Conservation (phyloP, 2,329 filamentous ascomycete species). For the Boeremia exigua region DNA sequence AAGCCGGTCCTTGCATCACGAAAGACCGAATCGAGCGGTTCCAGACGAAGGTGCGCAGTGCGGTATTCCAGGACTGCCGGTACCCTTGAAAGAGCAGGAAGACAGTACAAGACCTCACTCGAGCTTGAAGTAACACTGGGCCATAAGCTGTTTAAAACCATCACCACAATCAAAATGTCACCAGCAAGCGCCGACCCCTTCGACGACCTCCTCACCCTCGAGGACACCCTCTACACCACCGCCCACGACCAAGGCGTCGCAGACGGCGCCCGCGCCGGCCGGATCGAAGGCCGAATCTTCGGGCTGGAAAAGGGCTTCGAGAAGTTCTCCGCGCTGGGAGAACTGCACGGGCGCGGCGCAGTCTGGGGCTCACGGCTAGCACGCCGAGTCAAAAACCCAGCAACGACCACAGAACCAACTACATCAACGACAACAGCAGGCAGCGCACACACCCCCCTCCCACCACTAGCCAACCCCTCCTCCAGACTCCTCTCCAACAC, state of each 20-base stretch:
- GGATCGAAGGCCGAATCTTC: slow-evolving; percentile 86
- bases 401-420: background rate
- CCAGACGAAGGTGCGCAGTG: background rate
- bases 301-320: slow-evolving; percentile 93
- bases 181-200: slow-evolving; percentile 53
- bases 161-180: background rate
- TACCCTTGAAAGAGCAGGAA: background rate
- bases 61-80: background rate
- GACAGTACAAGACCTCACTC: too few relatives aligned
- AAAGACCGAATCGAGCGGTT: background rate
- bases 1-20: background rate
- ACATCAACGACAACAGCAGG: background rate
- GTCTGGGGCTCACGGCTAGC: slow-evolving; percentile 81
- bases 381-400: background rate
- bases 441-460: background rate
- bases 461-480: background rate
- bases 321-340: slow-evolving; percentile 83
- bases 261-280: slow-evolving; percentile 79
- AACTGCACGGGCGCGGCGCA: slow-evolving; percentile 75
- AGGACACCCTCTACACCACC: slow-evolving; percentile 78
- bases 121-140: too few relatives aligned
- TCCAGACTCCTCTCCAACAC: slow-evolving; percentile 78
- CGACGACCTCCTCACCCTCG: slow-evolving; percentile 64
- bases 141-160: background rate
- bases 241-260: slow-evolving; percentile 77